Percentiles rank a stretch among this genome's conserved stretches.
Evolutionary conservation across 2,329 filamentous ascomycete species (phyloP).

Genomic region (Trichophyton equinum): DNA sequence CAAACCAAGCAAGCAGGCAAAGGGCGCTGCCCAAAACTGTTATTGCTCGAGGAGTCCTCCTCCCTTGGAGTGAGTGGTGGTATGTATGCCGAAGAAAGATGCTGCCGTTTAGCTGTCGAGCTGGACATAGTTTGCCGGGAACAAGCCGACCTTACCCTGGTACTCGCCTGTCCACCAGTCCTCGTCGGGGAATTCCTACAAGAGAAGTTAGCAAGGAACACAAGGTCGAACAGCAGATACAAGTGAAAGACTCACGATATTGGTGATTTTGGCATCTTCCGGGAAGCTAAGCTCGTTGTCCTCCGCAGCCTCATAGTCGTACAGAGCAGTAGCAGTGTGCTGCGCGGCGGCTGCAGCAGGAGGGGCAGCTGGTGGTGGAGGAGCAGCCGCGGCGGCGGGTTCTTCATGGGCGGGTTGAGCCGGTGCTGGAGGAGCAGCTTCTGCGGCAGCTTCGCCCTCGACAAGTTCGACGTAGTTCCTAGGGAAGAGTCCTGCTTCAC

Average conservation of each 20-base stretch:
- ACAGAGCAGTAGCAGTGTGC: conserved; percentile 65
- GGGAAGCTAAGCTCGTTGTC: conserved; percentile 82
- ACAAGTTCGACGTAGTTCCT: conserved; percentile 92
- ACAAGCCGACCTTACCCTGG: conserved; percentile 66
- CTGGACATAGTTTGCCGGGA: conserved; percentile 47
- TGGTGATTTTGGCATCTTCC: conserved; percentile 69
- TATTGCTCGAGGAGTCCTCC: not conserved
- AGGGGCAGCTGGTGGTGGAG: conserved; percentile 25
- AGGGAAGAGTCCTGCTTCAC: conserved; percentile 83
- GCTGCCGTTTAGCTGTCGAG: conserved; percentile 23
- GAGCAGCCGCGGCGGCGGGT: conserved; percentile 16
- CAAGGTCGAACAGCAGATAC: not conserved
- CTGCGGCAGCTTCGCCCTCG: conserved; percentile 28
- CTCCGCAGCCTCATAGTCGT: conserved; percentile 94
- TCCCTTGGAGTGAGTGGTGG: not conserved
- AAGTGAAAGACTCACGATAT: conserved; percentile 48
- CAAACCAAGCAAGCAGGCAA: not conserved
- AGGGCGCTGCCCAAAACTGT: not conserved
- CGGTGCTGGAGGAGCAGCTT: conserved; percentile 26
- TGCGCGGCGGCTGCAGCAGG: conserved; percentile 33
- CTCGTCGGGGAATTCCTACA: conserved; percentile 85
- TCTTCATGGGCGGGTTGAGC: conserved; percentile 25
- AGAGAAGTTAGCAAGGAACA: conserved; percentile 8
- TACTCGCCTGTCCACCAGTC: conserved; percentile 97
- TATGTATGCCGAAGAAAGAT: not conserved